phyloP scores from a whole-genome alignment of 768 basidiomycete species.

The Agrocybe pediades region DNA sequence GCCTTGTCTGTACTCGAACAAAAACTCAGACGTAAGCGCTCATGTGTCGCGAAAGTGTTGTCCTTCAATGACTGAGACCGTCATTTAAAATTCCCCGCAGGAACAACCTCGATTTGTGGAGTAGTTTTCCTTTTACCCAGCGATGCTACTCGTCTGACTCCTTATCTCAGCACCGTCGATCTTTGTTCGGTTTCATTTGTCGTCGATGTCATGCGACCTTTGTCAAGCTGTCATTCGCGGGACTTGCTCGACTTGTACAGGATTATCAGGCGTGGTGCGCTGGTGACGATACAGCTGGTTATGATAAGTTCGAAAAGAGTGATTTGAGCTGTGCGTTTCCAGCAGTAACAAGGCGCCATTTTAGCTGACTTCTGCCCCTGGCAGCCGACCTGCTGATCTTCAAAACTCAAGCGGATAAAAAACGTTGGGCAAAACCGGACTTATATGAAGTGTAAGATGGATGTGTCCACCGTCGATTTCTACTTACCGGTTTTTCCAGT shows the following conservation, averaged over 20 bases:
- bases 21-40: slow-evolving; percentile 49
- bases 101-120: slow-evolving; percentile 27
- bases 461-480: neutral
- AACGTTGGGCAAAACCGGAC: slow-evolving; percentile 62
- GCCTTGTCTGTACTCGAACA: slow-evolving; percentile 60
- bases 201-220: slow-evolving; percentile 78
- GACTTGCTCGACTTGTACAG: slow-evolving; percentile 62
- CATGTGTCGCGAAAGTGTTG: neutral
- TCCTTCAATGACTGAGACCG: neutral
- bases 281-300: slow-evolving; percentile 49
- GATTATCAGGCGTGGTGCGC: slow-evolving; percentile 69
- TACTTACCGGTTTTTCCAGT: slow-evolving; percentile 37
- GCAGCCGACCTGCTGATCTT: slow-evolving; percentile 55
- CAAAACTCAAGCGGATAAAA: slow-evolving; percentile 67
- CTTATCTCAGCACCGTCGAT: slow-evolving; percentile 60
- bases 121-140: neutral
- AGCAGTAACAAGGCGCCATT: too few species aligned
- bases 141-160: neutral
- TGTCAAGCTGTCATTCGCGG: slow-evolving; percentile 74
- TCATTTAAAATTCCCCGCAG: slow-evolving; percentile 9
- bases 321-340: slow-evolving; percentile 38
- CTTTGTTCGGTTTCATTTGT: slow-evolving; percentile 80
- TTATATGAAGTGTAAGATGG: slow-evolving; percentile 57
- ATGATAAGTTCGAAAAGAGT: slow-evolving; percentile 52
- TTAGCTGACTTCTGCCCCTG: neutral